A percentile compares a stretch with the other conserved stretches of the same genome.
Evolutionary conservation across 1,284 basidiomycete genomes (phyloP).

Genomic region (Mycosarcoma mackinlayi): DNA sequence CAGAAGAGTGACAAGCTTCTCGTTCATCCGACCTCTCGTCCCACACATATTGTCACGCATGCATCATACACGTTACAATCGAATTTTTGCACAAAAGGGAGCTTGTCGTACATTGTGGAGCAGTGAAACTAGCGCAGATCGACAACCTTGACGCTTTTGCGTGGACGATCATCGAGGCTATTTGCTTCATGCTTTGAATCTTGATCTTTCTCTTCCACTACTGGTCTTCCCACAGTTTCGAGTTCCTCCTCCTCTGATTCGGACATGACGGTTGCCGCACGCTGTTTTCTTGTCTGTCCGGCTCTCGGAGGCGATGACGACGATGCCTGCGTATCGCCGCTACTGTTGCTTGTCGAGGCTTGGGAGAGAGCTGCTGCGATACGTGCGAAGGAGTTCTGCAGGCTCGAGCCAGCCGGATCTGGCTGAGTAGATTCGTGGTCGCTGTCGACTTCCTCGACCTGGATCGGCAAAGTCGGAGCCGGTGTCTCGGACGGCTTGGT

Average conservation of each 20-base stretch:
- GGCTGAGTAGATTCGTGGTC: conserved; percentile 12
- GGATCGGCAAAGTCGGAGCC: conserved; percentile 3
- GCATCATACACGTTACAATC: conserved; percentile 3
- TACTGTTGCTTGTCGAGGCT: conserved; percentile 8
- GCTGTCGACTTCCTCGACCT: conserved; percentile 34
- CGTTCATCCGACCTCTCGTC: neutral
- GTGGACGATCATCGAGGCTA: conserved; percentile 22
- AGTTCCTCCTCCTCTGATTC: conserved; percentile 43
- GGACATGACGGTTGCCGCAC: conserved; percentile 43
- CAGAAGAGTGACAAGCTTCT: conserved; percentile 28
- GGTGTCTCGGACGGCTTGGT: neutral
- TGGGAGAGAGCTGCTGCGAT: conserved; percentile 29
- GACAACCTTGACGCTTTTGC: conserved; percentile 38
- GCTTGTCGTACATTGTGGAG: too few relatives aligned
- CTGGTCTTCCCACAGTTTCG: conserved; percentile 32
- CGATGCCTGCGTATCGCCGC: neutral
- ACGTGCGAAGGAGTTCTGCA: conserved; percentile 10
- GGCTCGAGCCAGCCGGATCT: neutral
- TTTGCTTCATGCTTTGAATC: neutral
- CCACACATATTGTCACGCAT: neutral
- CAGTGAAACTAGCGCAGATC: conserved; percentile 15
- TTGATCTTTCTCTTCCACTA: conserved; percentile 2
- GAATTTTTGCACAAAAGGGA: too few relatives aligned
- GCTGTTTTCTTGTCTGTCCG: conserved; percentile 9
- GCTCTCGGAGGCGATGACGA: neutral